Evolutionary conservation across 805 yeast genomes (phyloP), one percentile per base, ranked within the genome.

Genomic region (Kazachstania taianensis): DNA sequence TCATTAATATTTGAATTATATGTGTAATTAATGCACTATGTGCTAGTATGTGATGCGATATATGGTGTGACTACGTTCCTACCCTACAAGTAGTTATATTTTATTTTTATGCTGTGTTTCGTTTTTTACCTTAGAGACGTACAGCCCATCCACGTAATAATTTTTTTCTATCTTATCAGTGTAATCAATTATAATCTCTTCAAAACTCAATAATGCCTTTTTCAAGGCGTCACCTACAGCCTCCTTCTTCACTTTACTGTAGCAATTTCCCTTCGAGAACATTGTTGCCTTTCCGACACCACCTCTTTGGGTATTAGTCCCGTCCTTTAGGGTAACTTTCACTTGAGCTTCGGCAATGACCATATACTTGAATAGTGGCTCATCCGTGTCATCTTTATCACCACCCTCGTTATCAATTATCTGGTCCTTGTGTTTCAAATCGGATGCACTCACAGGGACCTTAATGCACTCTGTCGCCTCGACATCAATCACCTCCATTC

Each of bases 191-290:
- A 63, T 46, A 2, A 82, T 77, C 45, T 78, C 73, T 26, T 94
- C 94, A 50, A 85, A 83, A 43, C 80, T 77, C 42, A 94, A 64
- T 36, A 87, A 63, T 10, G 89, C 78, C 33, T 92, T 65, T 57
- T 85, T 86, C 39, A 81, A 59, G 0, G 82, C 96, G 55, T 82
- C 87, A 0, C 87, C 81, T n/a, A 79, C 71, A 1, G 94, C 92
- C 48, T 81, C 92, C 48, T 84, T 82, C 53, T 75, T 78, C 38
- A 94, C 81, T 52, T 82, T 85, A 36, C 75, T 84, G 53, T 72
- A 79, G 0, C 94, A 89, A 61, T 73, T 72, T 2, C 80, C 79
- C 52, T 73, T 78, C 6, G 67, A 61, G 12, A 70, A 68, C 36
- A 79, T 66, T 40, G 77, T 78, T 16, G 74, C 70, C 34, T 69